phyloP scores from a whole-genome alignment of 805 yeast species.

The Hanseniaspora osmophila region DNA sequence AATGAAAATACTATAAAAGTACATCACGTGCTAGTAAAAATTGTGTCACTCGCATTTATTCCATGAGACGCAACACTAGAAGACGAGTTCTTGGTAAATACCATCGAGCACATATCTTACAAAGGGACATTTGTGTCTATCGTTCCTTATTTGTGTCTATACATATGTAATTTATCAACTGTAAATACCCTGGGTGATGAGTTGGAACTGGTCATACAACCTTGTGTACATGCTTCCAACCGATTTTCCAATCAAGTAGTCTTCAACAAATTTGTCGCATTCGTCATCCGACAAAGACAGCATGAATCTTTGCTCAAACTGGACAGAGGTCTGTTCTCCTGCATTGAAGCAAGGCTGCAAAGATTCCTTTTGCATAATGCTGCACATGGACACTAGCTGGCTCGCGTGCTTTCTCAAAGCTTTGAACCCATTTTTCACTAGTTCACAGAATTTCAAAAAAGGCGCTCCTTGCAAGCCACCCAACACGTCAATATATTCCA shows the following conservation, averaged over 20 bases:
- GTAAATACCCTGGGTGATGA: conserved; percentile 90
- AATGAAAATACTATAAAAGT: too few species aligned
- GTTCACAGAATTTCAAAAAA: conserved; percentile 43
- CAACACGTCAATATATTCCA: conserved; percentile 74
- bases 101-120: too few species aligned
- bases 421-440: conserved; percentile 62
- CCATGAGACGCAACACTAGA: too few species aligned
- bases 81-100: too few species aligned
- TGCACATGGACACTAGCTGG: conserved; percentile 69
- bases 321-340: conserved; percentile 70
- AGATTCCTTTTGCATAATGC: conserved; percentile 87
- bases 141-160: too few species aligned
- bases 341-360: conserved; percentile 81
- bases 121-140: too few species aligned
- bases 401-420: conserved; percentile 62
- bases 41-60: too few species aligned
- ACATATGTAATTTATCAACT: conserved; percentile 24
- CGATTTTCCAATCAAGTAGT: conserved; percentile 61
- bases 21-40: too few species aligned
- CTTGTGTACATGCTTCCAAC: conserved; percentile 81
- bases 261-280: conserved; percentile 67
- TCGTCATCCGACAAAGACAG: conserved; percentile 59
- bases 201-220: conserved; percentile 86
- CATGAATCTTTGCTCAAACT: conserved; percentile 71
- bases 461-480: conserved; percentile 62